A percentile compares a stretch with the other conserved stretches of the same genome.
These are phyloP conservation scores for Penicillium sp. DNA, from an alignment of 2,329 filamentous ascomycete species.

Conservation along the genomic window DNA sequence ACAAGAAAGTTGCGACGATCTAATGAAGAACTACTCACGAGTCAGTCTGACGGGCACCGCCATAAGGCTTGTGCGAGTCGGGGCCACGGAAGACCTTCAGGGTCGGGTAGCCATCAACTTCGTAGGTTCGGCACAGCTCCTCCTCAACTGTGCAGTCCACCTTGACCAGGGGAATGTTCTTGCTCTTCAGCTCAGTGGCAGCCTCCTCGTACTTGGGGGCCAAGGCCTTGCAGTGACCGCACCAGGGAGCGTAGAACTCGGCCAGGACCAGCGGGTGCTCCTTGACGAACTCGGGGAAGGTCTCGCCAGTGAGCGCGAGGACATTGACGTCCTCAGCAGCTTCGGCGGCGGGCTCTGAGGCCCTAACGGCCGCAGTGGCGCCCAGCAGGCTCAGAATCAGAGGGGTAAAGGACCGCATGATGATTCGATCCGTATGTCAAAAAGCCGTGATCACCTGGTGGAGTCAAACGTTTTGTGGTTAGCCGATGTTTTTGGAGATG, in stretches of 20 bases:
- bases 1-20: not conserved
- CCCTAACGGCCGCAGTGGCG: slow-evolving; percentile 41
- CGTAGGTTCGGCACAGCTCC: slow-evolving; percentile 85
- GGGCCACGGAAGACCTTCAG: slow-evolving; percentile 97
- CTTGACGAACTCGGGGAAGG: slow-evolving; percentile 84
- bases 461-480: not conserved
- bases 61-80: slow-evolving; percentile 80
- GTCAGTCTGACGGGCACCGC: slow-evolving; percentile 84
- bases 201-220: slow-evolving; percentile 59
- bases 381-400: slow-evolving; percentile 46
- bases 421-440: slow-evolving; percentile 18
- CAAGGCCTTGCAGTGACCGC: slow-evolving; percentile 97
- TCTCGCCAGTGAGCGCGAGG: slow-evolving; percentile 78
- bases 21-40: slow-evolving; percentile 50
- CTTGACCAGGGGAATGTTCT: slow-evolving; percentile 54
- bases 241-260: slow-evolving; percentile 98
- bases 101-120: slow-evolving; percentile 96
- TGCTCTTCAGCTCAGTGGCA: slow-evolving; percentile 53
- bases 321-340: slow-evolving; percentile 69
- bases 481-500: not conserved
- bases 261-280: slow-evolving; percentile 86
- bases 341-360: slow-evolving; percentile 33
- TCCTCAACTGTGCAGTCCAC: slow-evolving; percentile 90
- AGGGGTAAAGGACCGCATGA: slow-evolving; percentile 47
- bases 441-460: slow-evolving; percentile 12